Base-by-base conservation (phyloP, 2,329 filamentous ascomycete species). In the Penicillium sp. region DNA sequence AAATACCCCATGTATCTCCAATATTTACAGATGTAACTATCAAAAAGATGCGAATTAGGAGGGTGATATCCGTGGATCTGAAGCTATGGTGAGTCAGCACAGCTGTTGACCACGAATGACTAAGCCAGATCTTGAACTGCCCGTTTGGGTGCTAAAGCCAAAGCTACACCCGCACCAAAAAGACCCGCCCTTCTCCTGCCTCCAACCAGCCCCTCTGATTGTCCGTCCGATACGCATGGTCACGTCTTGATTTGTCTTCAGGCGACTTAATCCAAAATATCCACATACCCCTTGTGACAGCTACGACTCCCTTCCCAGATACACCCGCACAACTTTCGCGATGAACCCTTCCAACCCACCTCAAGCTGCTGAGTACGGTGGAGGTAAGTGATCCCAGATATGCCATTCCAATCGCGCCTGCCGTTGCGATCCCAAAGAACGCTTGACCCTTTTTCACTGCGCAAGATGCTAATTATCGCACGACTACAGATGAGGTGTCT, bases 401-500 rank as follows among this genome's bases (percentile, higher is more conserved):
- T 40, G 8, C 45, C 35, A 21, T 43, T 38, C 21, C 47, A 57
- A 56, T 51, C 52, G 50, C 35, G n/a, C 43, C 8, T 21, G n/a
- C 19, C 7, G 42, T 38, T 25, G 6, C 8, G 17, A 46, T 31
- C 9, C 31, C 6, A 45, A 19, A 23, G 19, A 46, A 23, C 40
- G 23, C 27, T 65, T 23, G 6, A 6, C 4, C 2, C 19, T 9
- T 29, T 10, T 21, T 12, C 1, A 33, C 10, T 7, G 25, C 15
- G 17, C 29, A 33, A 40, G 54, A 61, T 41, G 6, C 51, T 29
- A 23, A 23, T 52, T 29, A 15, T 27, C 6, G 12, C 6, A 27
- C 45, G 47, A 60, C 46, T 57, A 46, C 69, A 96, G 94, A 99
- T 81, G 94, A 99, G 81, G 93, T 99, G 64, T 95, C 93, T 37